phyloP scores from a whole-genome alignment of 352 stramenopile genomes.

The Hyaloperonospora arabidopsidis region DNA sequence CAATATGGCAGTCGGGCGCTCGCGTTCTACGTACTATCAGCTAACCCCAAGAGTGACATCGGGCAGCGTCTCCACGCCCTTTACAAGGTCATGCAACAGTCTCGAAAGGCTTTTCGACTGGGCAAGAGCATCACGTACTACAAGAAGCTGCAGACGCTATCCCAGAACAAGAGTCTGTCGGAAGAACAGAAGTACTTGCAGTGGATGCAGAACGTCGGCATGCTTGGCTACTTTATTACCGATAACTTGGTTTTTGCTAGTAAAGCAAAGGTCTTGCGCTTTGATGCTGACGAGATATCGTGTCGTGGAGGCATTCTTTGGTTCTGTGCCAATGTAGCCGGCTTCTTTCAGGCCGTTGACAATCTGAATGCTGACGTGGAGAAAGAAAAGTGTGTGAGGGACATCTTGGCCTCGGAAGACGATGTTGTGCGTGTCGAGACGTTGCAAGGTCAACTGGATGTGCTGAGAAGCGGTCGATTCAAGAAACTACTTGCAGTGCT shows the following conservation, averaged over 20 bases:
- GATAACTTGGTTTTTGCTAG: constrained; percentile 82
- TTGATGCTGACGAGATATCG: constrained; percentile 55
- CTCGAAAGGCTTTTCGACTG: constrained; percentile 78
- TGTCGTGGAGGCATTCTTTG: constrained; percentile 71
- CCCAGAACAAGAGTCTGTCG: constrained; percentile 47
- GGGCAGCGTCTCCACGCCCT: constrained; percentile 65
- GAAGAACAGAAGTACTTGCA: constrained; percentile 53
- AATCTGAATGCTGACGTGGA: constrained; percentile 69
- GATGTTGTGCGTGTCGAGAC: constrained; percentile 43
- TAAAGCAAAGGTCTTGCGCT: constrained; percentile 62
- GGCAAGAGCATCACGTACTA: constrained; percentile 78
- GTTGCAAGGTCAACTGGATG: constrained; percentile 54
- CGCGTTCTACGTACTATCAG: constrained; percentile 69
- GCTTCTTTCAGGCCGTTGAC: constrained; percentile 65
- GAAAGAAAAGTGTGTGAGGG: constrained; percentile 69
- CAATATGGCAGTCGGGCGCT: constrained; percentile 80
- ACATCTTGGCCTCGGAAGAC: constrained; percentile 65
- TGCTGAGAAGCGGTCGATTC: constrained; percentile 46
- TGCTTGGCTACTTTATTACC: constrained; percentile 83
- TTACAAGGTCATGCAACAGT: constrained; percentile 77
- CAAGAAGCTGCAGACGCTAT: constrained; percentile 59
- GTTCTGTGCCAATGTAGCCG: constrained; percentile 79
- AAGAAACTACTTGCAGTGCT: constrained; percentile 80
- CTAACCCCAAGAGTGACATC: constrained; percentile 75
- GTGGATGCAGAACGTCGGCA: constrained; percentile 72